Conservation (phyloP, 768 basidiomycete genomes). For the Trametes elegans region DNA sequence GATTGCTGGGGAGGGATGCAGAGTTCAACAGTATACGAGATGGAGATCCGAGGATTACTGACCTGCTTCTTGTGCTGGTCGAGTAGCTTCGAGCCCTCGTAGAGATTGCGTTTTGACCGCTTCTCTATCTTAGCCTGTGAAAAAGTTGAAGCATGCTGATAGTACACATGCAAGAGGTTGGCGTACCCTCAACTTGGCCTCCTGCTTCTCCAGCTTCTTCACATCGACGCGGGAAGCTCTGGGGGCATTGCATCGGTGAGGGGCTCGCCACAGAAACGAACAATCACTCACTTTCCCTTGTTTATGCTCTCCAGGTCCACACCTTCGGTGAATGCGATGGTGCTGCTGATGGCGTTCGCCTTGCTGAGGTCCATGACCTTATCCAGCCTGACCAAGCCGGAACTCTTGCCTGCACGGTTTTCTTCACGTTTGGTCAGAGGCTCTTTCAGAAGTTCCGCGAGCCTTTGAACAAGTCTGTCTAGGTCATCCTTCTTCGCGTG, state of each 20-base stretch:
- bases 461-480: conserved; percentile 62
- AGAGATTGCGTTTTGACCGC: conserved; percentile 83
- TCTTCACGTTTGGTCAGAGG: conserved; percentile 57
- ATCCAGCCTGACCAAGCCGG: conserved; percentile 71
- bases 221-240: conserved; percentile 92
- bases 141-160: not conserved
- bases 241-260: not conserved
- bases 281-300: conserved; percentile 76
- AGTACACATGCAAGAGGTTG: not conserved
- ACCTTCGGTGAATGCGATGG: conserved; percentile 76
- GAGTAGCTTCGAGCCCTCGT: conserved; percentile 94
- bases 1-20: conserved; percentile 66
- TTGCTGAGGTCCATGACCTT: conserved; percentile 90
- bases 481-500: conserved; percentile 43
- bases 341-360: conserved; percentile 68
- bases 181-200: conserved; percentile 86
- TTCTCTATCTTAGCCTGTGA: conserved; percentile 93
- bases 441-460: conserved; percentile 63
- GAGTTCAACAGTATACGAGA: not conserved
- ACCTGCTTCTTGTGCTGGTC: conserved; percentile 92
- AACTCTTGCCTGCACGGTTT: conserved; percentile 46
- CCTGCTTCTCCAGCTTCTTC: conserved; percentile 95
- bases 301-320: conserved; percentile 91
- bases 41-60: conserved; percentile 15
- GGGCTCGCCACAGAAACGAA: conserved; percentile 12